Evolutionary conservation across 352 stramenopile genomes (phyloP), one percentile per base, ranked within the genome.

Genomic region (Globisporangium splendens): DNA sequence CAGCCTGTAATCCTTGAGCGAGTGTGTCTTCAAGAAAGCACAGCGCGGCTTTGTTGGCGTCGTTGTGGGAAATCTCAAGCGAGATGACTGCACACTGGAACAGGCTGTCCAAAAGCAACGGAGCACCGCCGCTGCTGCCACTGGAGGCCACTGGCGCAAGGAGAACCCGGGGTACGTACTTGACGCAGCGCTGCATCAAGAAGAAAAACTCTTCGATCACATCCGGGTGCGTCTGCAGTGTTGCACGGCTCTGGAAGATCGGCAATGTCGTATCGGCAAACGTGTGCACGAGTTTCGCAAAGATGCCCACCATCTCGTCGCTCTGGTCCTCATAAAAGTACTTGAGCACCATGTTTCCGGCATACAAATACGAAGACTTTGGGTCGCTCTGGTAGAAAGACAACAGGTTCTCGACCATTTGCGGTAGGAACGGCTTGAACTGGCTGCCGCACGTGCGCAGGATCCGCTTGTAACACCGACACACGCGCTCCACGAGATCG

Each of bases 131-230:
- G 24, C 24, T 5, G 24, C 28, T 35, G 10, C 60, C 62, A 24
- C 61, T 48, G 48, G 3, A 80, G 50, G 54, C 85, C 12, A 70
- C 47, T 7, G 69, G 56, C 46, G 70, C 66, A 10, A 89, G 69
- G 3, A 97, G 68, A 17, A 84, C 70, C 43, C 87, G 77, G 0
- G 93, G 93, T 38, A 96, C 86, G 56, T 83, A 86, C 38, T 79
- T 83, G 11, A 98, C 75, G 48, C 93, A 88, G 20, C 92, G 83
- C 48, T 96, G 88, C 71, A 97, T 93, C 33, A 98, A 70, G 69
- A 91, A 98, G 65, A 98, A 98, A 46, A 98, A 97, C 69, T 98
- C 96, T 68, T 98, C 96, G 10, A 98, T 85, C 33, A 98, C 85
- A 66, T 98, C 94, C 12, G 93, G 96, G 61, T 97, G 81, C 58